phyloP scores from a whole-genome alignment of 345 rosid genomes.

The Eucalyptus regnans region DNA sequence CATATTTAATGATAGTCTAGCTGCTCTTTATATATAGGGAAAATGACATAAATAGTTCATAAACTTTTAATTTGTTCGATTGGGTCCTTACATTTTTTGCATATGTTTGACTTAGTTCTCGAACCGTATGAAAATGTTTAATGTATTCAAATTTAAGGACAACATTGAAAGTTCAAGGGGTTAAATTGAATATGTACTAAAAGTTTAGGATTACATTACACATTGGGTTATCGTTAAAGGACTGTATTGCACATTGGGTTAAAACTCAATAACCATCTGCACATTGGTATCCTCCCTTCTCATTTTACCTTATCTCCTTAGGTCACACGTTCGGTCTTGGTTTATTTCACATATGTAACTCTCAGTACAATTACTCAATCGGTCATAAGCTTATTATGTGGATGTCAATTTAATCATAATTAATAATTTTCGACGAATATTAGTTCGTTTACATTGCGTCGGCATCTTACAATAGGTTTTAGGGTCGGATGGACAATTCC shows the following conservation, averaged over 20 bases:
- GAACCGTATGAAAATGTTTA: fast-evolving
- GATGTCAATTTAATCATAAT: fast-evolving
- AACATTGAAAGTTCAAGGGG: fast-evolving
- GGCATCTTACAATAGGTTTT: neutral
- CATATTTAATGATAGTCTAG: too few relatives aligned
- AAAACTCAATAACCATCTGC: fast-evolving
- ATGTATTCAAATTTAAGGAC: too few relatives aligned
- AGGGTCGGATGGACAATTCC: neutral
- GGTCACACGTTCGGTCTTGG: fast-evolving
- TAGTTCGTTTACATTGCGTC: neutral
- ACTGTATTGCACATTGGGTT: neutral
- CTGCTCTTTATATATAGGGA: too few relatives aligned
- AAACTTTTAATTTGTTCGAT: too few relatives aligned
- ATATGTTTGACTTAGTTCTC: too few relatives aligned
- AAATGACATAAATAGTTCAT: too few relatives aligned
- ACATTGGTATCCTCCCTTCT: neutral
- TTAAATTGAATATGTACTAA: too few relatives aligned
- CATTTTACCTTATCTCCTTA: neutral
- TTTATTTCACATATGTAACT: neutral
- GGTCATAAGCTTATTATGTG: fast-evolving
- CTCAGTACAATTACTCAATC: fast-evolving
- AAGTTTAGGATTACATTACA: too few relatives aligned
- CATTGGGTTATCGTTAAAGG: fast-evolving
- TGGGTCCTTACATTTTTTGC: too few relatives aligned
- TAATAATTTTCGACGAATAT: fast-evolving